Percentiles rank a stretch among this genome's conserved stretches.
Evolutionary conservation across 2,329 filamentous ascomycete species (phyloP).

Genomic region (Fusarium sp.): DNA sequence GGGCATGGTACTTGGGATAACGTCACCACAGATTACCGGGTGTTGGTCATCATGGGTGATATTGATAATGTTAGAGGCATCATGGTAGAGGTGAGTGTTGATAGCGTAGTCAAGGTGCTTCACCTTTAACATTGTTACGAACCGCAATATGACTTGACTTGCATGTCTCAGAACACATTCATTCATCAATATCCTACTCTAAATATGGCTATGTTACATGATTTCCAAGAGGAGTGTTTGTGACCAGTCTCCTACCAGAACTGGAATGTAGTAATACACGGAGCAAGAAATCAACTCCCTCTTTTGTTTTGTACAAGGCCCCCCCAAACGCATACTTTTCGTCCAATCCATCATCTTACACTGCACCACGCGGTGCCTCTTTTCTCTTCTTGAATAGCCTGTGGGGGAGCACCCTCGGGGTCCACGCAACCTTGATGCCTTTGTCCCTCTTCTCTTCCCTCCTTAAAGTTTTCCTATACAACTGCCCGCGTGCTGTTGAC

Average conservation of each 20-base stretch:
- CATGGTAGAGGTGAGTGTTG: background rate
- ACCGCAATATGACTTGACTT: background rate
- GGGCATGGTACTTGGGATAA: conserved; percentile 16
- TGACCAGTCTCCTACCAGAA: background rate
- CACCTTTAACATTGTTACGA: background rate
- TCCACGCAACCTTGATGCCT: conserved; percentile 61
- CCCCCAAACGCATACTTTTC: background rate
- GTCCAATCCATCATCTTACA: background rate
- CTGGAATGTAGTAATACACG: conserved; percentile 23
- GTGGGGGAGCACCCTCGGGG: conserved; percentile 39
- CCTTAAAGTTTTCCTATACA: conserved; percentile 67
- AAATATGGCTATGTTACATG: conserved; percentile 13
- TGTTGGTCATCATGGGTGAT: background rate
- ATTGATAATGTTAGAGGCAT: background rate
- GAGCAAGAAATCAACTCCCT: conserved; percentile 9
- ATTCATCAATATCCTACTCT: background rate
- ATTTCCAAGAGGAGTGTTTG: conserved; percentile 10
- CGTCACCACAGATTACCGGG: conserved; percentile 20
- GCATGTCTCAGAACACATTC: background rate
- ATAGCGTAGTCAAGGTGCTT: background rate
- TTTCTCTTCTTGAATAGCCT: background rate
- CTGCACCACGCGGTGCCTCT: background rate
- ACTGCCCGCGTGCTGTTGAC: conserved; percentile 64
- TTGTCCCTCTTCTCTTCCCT: conserved; percentile 58
- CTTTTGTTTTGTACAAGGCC: background rate